Evolutionary conservation across 306 rosid genomes (phyloP).

Genomic region (Citrullus colocynthis): DNA sequence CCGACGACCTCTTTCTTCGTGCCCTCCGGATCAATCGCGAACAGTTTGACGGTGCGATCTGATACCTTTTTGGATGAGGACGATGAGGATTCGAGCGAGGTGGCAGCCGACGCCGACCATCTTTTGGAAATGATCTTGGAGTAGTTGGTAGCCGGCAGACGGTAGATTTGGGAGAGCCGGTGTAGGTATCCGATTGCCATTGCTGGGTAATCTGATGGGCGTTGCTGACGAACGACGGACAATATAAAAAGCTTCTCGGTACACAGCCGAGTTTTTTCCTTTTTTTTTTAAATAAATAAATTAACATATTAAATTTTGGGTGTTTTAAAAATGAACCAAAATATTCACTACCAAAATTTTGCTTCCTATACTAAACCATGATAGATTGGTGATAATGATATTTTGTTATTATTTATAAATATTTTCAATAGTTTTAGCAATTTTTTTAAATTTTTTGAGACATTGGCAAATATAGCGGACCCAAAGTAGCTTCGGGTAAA

Average conservation of each 20-base stretch:
- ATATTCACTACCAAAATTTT: too few species aligned
- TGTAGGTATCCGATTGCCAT: slow-evolving; percentile 67
- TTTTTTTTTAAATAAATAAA: too few species aligned
- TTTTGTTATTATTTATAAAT: too few species aligned
- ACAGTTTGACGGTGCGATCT: slow-evolving; percentile 67
- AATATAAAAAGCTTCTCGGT: background rate
- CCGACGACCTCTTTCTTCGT: slow-evolving; percentile 60
- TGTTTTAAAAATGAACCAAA: too few species aligned
- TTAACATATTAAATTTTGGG: too few species aligned
- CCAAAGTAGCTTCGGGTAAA: too few species aligned
- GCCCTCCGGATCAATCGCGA: slow-evolving; percentile 67
- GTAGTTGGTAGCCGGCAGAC: slow-evolving; percentile 36
- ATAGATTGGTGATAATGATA: too few species aligned
- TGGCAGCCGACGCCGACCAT: slow-evolving; percentile 23
- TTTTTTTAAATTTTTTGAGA: too few species aligned
- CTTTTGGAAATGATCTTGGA: slow-evolving; percentile 47
- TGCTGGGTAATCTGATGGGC: background rate
- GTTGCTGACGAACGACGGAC: background rate
- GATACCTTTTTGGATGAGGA: slow-evolving; percentile 45
- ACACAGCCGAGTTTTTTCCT: background rate
- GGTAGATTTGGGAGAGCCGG: slow-evolving; percentile 38
- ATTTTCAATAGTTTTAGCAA: too few species aligned
- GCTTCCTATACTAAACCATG: too few species aligned
- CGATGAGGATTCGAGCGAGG: slow-evolving; percentile 7
- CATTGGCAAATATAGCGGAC: too few species aligned